Evolutionary conservation across 192 early-diverging fungal species (phyloP).

Genomic region (Linnemannia exigua): DNA sequence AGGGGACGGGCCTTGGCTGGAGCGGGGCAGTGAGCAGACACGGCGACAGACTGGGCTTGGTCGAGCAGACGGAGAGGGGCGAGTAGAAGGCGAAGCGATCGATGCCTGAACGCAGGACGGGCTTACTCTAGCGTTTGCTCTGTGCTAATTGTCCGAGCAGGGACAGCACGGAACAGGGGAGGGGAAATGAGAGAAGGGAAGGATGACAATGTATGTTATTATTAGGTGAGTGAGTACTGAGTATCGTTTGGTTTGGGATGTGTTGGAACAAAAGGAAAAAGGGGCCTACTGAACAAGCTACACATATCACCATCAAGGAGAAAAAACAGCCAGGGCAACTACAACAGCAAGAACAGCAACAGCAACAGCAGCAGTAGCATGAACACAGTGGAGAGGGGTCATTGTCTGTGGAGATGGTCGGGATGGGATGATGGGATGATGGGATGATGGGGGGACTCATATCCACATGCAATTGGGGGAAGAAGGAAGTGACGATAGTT

Average conservation of each 20-base stretch:
- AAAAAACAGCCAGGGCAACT: no score
- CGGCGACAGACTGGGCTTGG: background rate
- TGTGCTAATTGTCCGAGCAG: background rate
- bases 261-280: no score
- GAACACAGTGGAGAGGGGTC: background rate
- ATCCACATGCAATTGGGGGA: background rate
- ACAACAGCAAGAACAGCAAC: no score
- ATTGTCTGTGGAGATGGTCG: background rate
- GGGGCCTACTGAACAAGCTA: no score
- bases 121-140: background rate
- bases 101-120: background rate
- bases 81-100: background rate
- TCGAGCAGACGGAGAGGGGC: background rate
- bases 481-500: background rate
- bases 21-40: background rate
- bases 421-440: no score
- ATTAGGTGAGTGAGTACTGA: background rate
- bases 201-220: background rate
- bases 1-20: background rate
- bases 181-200: background rate
- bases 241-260: background rate
- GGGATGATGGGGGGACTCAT: background rate
- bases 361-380: background rate
- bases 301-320: no score
- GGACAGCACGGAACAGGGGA: background rate